A percentile compares a stretch with the other conserved stretches of the same genome.
phyloP scores from a whole-genome alignment of 495 filamentous ascomycete species.

The Pseudomonodictys pantanalensis region DNA sequence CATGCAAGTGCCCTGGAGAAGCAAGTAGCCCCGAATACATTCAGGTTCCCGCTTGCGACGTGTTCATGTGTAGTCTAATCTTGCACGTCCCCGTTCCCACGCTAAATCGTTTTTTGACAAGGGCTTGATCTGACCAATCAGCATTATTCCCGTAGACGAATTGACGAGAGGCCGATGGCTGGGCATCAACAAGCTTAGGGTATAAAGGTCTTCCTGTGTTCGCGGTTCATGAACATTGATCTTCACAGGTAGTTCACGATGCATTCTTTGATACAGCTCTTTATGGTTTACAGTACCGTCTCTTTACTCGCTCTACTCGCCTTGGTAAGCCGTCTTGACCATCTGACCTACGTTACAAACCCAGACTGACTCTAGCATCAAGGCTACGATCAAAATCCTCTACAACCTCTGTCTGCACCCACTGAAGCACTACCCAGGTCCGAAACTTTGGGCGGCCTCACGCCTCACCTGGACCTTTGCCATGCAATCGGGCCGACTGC shows the following conservation, averaged over 20 bases:
- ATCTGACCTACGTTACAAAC: background rate
- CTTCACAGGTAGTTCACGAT: background rate
- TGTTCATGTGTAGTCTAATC: no score
- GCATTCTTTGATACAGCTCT: background rate
- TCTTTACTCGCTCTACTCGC: background rate
- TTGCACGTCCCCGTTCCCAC: no score
- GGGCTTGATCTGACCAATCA: background rate
- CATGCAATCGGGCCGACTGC: background rate
- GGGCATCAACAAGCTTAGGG: background rate
- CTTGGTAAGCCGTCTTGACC: background rate
- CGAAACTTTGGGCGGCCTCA: conserved; percentile 37
- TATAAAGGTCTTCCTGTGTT: background rate
- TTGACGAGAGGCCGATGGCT: background rate
- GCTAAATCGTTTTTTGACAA: no score
- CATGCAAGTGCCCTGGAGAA: no score
- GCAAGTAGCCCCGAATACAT: no score
- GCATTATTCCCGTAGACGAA: background rate
- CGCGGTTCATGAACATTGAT: background rate
- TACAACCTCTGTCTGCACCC: conserved; percentile 49
- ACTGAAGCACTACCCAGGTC: conserved; percentile 43
- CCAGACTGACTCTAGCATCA: background rate
- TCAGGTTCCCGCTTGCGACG: no score
- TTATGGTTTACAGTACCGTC: background rate
- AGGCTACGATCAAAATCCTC: conserved; percentile 20
- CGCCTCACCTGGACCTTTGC: conserved; percentile 16